These are phyloP conservation scores for Chloranthus sessilifolius DNA, from an alignment of 164 flowering plant species.

Conservation along the genomic window DNA sequence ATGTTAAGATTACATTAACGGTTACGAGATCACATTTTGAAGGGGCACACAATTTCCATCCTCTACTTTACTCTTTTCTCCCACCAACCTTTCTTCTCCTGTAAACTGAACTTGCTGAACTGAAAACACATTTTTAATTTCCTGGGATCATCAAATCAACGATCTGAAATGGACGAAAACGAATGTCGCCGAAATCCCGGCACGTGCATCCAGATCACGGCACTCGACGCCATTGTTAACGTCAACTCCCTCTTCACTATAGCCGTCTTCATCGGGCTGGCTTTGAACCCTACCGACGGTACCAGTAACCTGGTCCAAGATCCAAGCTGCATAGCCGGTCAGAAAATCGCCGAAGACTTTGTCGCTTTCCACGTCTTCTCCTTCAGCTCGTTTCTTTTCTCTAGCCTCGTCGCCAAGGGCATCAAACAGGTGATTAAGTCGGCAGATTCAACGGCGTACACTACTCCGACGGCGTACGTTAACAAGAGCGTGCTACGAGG, in stretches of 20 bases:
- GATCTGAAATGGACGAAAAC: no score
- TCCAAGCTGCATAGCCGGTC: conserved; percentile 31
- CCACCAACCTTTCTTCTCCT: no score
- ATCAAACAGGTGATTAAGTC: conserved; percentile 59
- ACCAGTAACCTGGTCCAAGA: conserved; percentile 26
- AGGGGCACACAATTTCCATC: no score
- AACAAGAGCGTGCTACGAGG: conserved; percentile 38
- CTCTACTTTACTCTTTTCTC: no score
- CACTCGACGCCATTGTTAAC: conserved; percentile 72
- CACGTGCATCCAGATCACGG: conserved; percentile 67
- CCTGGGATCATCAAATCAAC: no score
- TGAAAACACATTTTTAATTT: no score
- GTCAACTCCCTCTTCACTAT: conserved; percentile 89
- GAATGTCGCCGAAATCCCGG: no score
- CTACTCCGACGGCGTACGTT: conserved; percentile 24
- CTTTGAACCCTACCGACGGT: conserved; percentile 56
- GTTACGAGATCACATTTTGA: no score
- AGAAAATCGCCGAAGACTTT: conserved; percentile 34
- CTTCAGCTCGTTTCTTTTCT: conserved; percentile 86
- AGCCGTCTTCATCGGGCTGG: conserved; percentile 79
- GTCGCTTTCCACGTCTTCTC: conserved; percentile 80
- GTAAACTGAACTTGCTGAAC: no score
- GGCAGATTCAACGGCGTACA: neutral
- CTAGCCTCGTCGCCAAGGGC: conserved; percentile 67
- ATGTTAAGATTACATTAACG: no score